Evolutionary conservation across 2,329 filamentous ascomycete genomes (phyloP), one percentile per base, ranked within the genome.

Genomic region (Pseudogymnoascus sp.): DNA sequence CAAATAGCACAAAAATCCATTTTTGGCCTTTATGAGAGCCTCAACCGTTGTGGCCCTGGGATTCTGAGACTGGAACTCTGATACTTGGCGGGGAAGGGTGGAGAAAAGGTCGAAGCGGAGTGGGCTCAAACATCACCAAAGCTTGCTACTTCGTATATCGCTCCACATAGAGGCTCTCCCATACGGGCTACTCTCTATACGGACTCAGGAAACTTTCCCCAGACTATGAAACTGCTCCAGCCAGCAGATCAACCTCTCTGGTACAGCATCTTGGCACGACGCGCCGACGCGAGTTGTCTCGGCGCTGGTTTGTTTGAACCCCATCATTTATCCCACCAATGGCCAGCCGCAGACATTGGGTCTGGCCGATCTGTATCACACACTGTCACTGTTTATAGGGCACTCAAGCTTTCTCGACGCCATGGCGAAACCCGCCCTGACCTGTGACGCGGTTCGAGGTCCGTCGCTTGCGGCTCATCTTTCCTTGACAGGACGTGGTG

Each of bases 241-340:
- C 25, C 1, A 52, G 14, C 7, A 52, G 14, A 52, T 30, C 25
- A 30, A 4, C 14, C 1, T 16, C 45, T n/a, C 4, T 16, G 25
- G 8, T 42, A 9, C 25, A 28, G 3, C 14, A 52, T 52, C 45
- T 52, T 52, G 45, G 45, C 45, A 52, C 42, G 12, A 52, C 23
- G 23, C 42, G 42, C 42, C 23, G 42, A 52, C 42, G 23, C 7
- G 42, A 52, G n/a, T 52, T 52, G 42, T 52, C 42, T 52, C 25
- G 45, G 23, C 45, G 45, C 23, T 30, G 45, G 23, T 30, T 52
- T 52, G 45, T 30, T 52, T 52, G 45, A 52, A 52, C 45, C 45
- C 45, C 45, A 52, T 52, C 14, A 52, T 28, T 52, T 52, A 52
- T 52, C 45, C 45, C 25, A 52, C 45, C 45, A 52, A 52, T 25